Conservation (phyloP, 192 early-diverging fungal genomes). For the Dispira parvispora region DNA sequence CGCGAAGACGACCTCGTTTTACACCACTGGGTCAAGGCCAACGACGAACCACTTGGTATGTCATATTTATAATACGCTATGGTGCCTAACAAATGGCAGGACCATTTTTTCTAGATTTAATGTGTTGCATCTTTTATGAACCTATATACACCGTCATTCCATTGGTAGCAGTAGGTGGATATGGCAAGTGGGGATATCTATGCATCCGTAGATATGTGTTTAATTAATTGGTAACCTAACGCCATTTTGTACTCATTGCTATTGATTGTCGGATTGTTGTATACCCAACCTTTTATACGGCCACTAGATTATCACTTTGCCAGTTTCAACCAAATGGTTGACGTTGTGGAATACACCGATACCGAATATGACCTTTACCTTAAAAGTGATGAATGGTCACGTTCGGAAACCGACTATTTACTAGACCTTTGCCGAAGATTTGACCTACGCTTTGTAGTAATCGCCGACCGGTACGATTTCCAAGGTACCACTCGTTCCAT, state of each 20-base stretch:
- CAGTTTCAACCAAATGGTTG: constrained; percentile 55
- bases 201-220: no score
- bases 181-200: no score
- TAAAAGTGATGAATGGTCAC: constrained; percentile 57
- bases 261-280: no score
- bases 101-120: no score
- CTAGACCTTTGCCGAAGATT: constrained; percentile 50
- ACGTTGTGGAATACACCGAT: constrained; percentile 54
- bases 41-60: constrained; percentile 28
- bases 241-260: no score
- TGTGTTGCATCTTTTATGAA: no score
- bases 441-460: constrained; percentile 72
- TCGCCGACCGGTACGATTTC: constrained; percentile 67
- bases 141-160: no score
- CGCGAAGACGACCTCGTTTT: constrained; percentile 54
- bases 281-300: no score
- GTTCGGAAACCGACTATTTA: constrained; percentile 74
- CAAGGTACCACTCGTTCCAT: constrained; percentile 14
- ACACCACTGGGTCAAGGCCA: constrained; percentile 66
- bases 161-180: no score
- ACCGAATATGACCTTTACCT: constrained; percentile 71
- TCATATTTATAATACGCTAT: no score
- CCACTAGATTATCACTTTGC: constrained; percentile 51
- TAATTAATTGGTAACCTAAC: no score
- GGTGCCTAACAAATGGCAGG: no score